Evolutionary conservation across 2,329 filamentous ascomycete genomes (phyloP).

Genomic region (Cladosporium colombiae): DNA sequence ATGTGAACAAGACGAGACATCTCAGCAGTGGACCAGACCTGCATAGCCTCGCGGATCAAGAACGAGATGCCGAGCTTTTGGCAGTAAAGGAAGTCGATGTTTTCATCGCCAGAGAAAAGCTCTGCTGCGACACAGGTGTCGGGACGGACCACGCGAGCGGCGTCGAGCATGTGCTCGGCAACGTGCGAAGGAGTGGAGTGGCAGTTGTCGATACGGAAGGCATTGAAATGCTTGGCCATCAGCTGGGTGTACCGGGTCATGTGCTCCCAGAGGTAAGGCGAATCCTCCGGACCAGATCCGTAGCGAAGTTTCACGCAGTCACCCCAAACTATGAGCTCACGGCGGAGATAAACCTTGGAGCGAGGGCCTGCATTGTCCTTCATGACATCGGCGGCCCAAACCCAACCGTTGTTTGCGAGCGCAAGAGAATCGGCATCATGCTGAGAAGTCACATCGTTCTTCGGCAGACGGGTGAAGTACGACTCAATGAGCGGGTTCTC

Average conservation of each 20-base stretch:
- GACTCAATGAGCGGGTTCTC: constrained; percentile 83
- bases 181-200: constrained; percentile 95
- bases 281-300: constrained; percentile 76
- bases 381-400: constrained; percentile 95
- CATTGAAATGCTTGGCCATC: constrained; percentile 92
- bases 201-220: constrained; percentile 96
- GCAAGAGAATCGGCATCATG: constrained; percentile 76
- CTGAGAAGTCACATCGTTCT: constrained; percentile 74
- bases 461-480: constrained; percentile 88
- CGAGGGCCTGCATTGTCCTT: constrained; percentile 88
- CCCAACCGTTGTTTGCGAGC: constrained; percentile 95
- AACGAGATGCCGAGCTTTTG: constrained; percentile 88
- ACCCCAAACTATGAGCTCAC: constrained; percentile 97
- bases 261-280: constrained; percentile 90
- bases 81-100: constrained; percentile 94
- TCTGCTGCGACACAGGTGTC: constrained; percentile 92
- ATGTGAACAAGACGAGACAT: constrained; percentile 89
- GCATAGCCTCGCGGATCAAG: constrained; percentile 96
- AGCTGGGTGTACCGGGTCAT: constrained; percentile 91
- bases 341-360: constrained; percentile 88
- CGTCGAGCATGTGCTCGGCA: constrained; percentile 90
- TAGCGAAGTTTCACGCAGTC: constrained; percentile 98
- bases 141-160: constrained; percentile 83
- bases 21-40: constrained; percentile 93
- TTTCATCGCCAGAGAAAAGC: constrained; percentile 91